These are phyloP conservation scores for Annulohypoxylon truncatum DNA, from an alignment of 2,329 filamentous ascomycete species.

Conservation along the genomic window DNA sequence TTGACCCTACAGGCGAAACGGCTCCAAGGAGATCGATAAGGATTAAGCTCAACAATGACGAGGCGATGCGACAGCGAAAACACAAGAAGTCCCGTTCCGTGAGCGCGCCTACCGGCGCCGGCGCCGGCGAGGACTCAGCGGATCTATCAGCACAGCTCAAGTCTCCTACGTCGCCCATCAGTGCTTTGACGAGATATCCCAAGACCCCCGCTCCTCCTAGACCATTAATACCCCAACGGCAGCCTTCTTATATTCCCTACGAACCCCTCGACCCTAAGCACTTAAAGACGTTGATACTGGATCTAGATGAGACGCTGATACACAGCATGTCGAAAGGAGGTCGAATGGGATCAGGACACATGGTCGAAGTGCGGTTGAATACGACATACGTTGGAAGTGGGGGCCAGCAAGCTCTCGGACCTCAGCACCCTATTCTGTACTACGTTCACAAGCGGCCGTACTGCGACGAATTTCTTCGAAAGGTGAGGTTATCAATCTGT, in stretches of 20 bases:
- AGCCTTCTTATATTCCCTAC: conserved; percentile 84
- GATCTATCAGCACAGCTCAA: conserved; percentile 85
- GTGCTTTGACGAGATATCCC: conserved; percentile 87
- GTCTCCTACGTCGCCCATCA: conserved; percentile 87
- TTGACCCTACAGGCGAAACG: conserved; percentile 70
- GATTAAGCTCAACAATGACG: conserved; percentile 87
- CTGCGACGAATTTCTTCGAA: conserved; percentile 95
- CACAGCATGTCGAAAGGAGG: conserved; percentile 98
- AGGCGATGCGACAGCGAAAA: conserved; percentile 78
- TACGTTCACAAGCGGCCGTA: conserved; percentile 98
- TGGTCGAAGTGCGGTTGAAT: conserved; percentile 96
- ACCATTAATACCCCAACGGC: conserved; percentile 87
- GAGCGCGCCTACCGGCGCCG: conserved; percentile 57
- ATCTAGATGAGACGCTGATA: conserved; percentile 96
- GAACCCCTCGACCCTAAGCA: conserved; percentile 66
- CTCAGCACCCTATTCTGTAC: conserved; percentile 96
- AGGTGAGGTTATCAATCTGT: conserved; percentile 61
- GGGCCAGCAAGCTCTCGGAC: conserved; percentile 74
- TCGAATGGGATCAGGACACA: conserved; percentile 94
- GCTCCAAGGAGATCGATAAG: conserved; percentile 83
- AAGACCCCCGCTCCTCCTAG: conserved; percentile 89
- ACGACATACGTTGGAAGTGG: conserved; percentile 75
- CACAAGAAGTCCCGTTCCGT: conserved; percentile 69
- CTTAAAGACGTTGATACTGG: conserved; percentile 93
- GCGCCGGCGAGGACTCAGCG: conserved; percentile 52